A percentile compares a stretch with the other conserved stretches of the same genome.
Conservation (phyloP, 208 protist species). For the Plasmodiophora brassicae region DNA sequence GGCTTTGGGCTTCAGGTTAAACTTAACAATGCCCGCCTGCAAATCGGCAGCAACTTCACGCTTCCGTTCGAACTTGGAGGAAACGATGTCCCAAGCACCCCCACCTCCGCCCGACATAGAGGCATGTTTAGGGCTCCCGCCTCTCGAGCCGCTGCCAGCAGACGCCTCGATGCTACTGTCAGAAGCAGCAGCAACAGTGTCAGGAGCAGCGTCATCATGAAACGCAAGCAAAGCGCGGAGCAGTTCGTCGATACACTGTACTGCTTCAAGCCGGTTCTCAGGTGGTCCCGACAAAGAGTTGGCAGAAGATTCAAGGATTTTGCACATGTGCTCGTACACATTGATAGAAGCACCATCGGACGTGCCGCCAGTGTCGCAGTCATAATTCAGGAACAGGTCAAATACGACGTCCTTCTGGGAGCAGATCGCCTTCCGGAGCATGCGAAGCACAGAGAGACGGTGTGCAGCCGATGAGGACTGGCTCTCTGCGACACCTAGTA, state of each 20-base stretch:
- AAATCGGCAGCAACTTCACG: constrained; percentile 22
- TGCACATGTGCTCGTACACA: constrained; percentile 23
- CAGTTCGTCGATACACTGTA: neutral
- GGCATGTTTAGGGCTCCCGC: neutral
- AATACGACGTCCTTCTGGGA: constrained; percentile 77
- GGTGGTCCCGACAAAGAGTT: neutral
- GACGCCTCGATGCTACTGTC: neutral
- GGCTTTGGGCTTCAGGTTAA: constrained; percentile 57
- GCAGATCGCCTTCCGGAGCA: neutral
- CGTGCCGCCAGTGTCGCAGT: constrained; percentile 85
- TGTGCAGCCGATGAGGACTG: constrained; percentile 71
- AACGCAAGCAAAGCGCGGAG: neutral
- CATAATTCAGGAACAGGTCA: constrained; percentile 93
- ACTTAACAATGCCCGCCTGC: constrained; percentile 43
- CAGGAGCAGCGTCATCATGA: neutral
- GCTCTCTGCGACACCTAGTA: constrained; percentile 79
- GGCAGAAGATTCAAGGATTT: neutral
- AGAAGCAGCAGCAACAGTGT: neutral
- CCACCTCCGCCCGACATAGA: neutral
- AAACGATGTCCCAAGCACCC: neutral
- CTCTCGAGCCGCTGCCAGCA: neutral
- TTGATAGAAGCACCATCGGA: constrained; percentile 51
- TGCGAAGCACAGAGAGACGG: constrained; percentile 71
- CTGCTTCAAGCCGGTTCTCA: neutral
- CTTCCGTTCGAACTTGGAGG: constrained; percentile 31